These are phyloP conservation scores for Globisporangium abappressorium DNA, from an alignment of 352 stramenopile genomes.

Conservation along the genomic window DNA sequence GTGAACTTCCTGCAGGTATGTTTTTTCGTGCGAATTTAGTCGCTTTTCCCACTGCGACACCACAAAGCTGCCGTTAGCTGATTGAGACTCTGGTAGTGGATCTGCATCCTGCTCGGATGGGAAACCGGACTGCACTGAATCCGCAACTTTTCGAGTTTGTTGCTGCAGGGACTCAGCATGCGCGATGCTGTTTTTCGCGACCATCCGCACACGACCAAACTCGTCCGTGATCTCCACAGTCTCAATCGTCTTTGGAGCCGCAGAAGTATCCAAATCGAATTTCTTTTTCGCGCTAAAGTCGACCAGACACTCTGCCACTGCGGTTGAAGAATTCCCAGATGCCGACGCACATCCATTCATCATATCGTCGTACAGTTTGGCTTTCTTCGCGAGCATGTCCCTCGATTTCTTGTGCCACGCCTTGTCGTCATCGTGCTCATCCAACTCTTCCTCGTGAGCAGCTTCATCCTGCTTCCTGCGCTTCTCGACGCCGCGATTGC, in stretches of 20 bases:
- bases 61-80: constrained; percentile 52
- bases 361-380: constrained; percentile 77
- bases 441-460: constrained; percentile 32
- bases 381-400: constrained; percentile 65
- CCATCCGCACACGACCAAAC: constrained; percentile 51
- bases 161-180: constrained; percentile 28
- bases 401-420: constrained; percentile 56
- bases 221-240: constrained; percentile 49
- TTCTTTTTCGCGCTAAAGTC: constrained; percentile 63
- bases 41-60: constrained; percentile 81
- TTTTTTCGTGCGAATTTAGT: constrained; percentile 60
- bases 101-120: background rate
- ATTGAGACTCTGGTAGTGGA: background rate
- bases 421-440: constrained; percentile 55
- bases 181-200: constrained; percentile 37
- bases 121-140: background rate
- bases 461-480: constrained; percentile 54
- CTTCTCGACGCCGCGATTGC: constrained; percentile 62
- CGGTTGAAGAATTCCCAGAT: background rate
- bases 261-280: background rate
- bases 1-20: constrained; percentile 66
- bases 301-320: constrained; percentile 57
- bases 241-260: constrained; percentile 4
- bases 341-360: constrained; percentile 22
- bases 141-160: constrained; percentile 5